These are phyloP conservation scores for Ophiostoma sp. DNA, from an alignment of 2,329 filamentous ascomycete genomes.

Conservation along the genomic window DNA sequence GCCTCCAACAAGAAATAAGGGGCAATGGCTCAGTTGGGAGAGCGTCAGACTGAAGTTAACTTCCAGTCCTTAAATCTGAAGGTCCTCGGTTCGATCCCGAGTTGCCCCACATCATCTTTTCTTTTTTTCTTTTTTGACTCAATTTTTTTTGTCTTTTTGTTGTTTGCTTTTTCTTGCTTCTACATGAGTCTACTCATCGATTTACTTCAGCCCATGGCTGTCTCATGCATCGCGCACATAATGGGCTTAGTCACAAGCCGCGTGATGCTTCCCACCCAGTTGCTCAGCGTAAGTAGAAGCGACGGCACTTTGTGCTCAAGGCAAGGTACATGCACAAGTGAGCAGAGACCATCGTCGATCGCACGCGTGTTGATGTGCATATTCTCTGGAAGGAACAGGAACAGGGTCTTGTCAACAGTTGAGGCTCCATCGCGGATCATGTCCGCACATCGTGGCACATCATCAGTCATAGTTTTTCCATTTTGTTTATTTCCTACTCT, in stretches of 20 bases:
- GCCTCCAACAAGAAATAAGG: neutral
- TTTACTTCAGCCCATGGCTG: no score
- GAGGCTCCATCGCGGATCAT: neutral
- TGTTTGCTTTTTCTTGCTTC: no score
- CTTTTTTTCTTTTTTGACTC: neutral
- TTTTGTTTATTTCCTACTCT: neutral
- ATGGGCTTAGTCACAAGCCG: neutral
- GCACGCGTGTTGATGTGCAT: neutral
- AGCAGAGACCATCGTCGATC: no score
- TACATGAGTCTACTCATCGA: no score
- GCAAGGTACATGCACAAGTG: no score
- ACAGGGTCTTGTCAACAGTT: neutral
- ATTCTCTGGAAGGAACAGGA: neutral
- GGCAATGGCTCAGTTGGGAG: conserved; percentile 28
- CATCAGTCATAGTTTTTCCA: neutral
- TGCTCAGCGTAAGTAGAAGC: neutral
- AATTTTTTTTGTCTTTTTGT: neutral
- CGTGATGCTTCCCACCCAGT: neutral
- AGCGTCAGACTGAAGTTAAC: conserved; percentile 19
- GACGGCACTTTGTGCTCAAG: no score
- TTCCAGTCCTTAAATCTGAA: conserved; percentile 22
- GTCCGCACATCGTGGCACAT: neutral
- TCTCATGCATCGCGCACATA: neutral
- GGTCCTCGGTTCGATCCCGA: conserved; percentile 28
- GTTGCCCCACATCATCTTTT: conserved; percentile 21